phyloP scores from a whole-genome alignment of 495 filamentous ascomycete genomes.

The Amphirosellinia nigrospora region DNA sequence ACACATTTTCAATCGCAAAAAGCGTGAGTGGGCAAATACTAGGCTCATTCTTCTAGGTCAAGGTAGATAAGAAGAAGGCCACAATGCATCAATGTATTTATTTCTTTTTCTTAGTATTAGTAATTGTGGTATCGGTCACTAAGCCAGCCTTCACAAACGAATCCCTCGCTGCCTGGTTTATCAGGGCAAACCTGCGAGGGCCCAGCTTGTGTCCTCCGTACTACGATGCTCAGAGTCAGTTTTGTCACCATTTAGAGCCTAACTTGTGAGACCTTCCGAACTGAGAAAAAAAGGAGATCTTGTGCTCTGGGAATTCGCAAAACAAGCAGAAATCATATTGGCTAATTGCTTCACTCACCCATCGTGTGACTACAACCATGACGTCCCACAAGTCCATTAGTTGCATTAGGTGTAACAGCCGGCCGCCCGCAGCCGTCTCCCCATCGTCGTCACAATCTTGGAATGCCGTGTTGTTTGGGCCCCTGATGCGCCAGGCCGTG shows the following conservation, averaged over 20 bases:
- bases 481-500: slow-evolving; percentile 64
- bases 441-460: slow-evolving; percentile 97
- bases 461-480: slow-evolving; percentile 60
- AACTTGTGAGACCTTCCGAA: neutral
- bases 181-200: slow-evolving; percentile 85
- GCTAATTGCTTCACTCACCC: neutral
- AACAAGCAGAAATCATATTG: neutral
- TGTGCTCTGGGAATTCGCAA: neutral
- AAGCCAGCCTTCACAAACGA: slow-evolving; percentile 81
- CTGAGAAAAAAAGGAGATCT: neutral
- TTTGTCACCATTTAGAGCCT: neutral
- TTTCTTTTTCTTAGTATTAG: slow-evolving; percentile 64
- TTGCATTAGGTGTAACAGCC: slow-evolving; percentile 88
- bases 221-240: slow-evolving; percentile 57
- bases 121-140: slow-evolving; percentile 53
- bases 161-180: slow-evolving; percentile 85
- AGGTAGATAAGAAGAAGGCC: neutral
- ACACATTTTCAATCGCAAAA: too few relatives aligned
- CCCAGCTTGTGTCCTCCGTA: slow-evolving; percentile 90
- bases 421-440: slow-evolving; percentile 89
- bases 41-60: neutral
- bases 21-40: neutral
- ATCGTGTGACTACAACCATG: slow-evolving; percentile 87
- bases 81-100: neutral
- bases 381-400: slow-evolving; percentile 92